phyloP scores from a whole-genome alignment of 108 stramenopile species.

The Pseudonitzschia multiseries region DNA sequence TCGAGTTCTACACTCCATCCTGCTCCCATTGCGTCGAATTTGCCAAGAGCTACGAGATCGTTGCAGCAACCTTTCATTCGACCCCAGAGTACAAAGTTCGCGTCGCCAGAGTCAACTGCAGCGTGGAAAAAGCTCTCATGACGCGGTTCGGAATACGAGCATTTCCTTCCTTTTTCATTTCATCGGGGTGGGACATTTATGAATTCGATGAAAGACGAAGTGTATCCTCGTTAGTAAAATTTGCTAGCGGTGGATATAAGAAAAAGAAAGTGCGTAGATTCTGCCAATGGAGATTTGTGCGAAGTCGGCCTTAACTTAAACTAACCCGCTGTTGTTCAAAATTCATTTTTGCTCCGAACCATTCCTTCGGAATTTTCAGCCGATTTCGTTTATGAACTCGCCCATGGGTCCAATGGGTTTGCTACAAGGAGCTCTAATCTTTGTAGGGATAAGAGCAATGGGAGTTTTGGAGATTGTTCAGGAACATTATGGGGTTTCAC shows the following conservation, averaged over 20 bases:
- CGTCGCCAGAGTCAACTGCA: constrained; percentile 83
- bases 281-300: neutral
- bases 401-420: constrained; percentile 84
- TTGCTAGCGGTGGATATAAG: constrained; percentile 55
- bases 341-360: neutral
- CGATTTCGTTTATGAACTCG: constrained; percentile 46
- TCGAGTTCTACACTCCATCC: constrained; percentile 84
- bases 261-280: constrained; percentile 36
- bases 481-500: constrained; percentile 39
- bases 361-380: constrained; percentile 10
- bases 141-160: constrained; percentile 67
- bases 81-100: constrained; percentile 47
- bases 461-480: constrained; percentile 52
- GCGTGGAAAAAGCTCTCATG: constrained; percentile 56
- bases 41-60: constrained; percentile 51
- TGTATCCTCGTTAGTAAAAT: constrained; percentile 58
- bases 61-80: constrained; percentile 49
- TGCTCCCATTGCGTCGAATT: constrained; percentile 73
- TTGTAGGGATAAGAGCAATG: constrained; percentile 37
- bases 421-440: constrained; percentile 56
- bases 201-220: constrained; percentile 58
- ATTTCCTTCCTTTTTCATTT: constrained; percentile 77
- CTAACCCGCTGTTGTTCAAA: neutral
- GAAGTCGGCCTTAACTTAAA: too few species aligned
- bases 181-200: constrained; percentile 76